Evolutionary conservation across 768 basidiomycete genomes (phyloP), one percentile per base, ranked within the genome.

Genomic region (Kwoniella dejecticola): DNA sequence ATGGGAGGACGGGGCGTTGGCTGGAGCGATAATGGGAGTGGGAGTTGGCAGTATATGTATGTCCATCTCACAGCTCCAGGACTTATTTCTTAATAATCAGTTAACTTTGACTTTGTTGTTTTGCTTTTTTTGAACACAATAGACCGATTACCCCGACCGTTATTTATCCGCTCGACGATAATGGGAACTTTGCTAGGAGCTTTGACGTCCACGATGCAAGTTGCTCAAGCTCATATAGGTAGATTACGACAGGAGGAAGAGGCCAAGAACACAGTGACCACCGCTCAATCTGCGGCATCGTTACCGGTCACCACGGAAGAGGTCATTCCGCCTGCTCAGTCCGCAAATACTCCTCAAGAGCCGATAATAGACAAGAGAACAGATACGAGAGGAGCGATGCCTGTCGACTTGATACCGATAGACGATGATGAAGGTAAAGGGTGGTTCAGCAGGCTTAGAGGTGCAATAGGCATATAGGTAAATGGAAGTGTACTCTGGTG

Each of bases 1-100:
- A 12, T 75, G 70, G 73, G 50, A 67, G 42, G 77, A 78, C 63
- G 77, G 77, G 2, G 73, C 64, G 6, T 46, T 69, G 1, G 71
- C 77, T 4, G 77, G 77, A 1, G 62, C 59, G 2, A 13, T 74
- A 10, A 45, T 78, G 58, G 75, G 69, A 27, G 26, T 62, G n/a
- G 65, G 59, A 0, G 64, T 76, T 2, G 71, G 75, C 2, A 24
- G 60, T 4, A 26, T 62, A 11, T 74, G 75, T 78, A 41, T 57
- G 77, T 73, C 3, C 11, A 5, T 33, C 17, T 46, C 21, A n/a
- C n/a, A n/a, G n/a, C n/a, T n/a, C n/a, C n/a, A n/a, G n/a, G n/a
- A n/a, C n/a, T n/a, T n/a, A n/a, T n/a, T n/a, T n/a, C n/a, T n/a
- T n/a, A n/a, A n/a, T n/a, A n/a, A n/a, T n/a, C n/a, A n/a, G n/a